Evolutionary conservation across 1,139 yeast species (phyloP), one percentile per base, ranked within the genome.

Genomic region (Zygoascus sp.): DNA sequence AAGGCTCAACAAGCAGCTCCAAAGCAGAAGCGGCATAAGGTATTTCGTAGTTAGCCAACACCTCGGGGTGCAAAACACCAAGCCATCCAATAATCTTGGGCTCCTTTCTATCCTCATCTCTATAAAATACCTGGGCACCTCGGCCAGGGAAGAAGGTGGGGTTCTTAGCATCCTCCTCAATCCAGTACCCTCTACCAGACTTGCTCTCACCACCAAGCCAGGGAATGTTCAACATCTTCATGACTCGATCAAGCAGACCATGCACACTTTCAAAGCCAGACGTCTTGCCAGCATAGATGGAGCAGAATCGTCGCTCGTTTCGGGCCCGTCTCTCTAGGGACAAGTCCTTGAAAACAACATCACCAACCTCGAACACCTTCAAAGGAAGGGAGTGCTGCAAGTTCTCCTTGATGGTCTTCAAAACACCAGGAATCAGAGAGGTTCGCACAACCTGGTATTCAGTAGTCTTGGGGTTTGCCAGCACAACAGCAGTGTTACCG

Each of bases 401-500:
- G 73, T 94, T 94, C 72, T 94, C 98, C 65, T 88, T 83, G 58
- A 94, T 83, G 28, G 98, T 92, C 71, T 94, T 94, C 64, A 94
- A 79, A 53, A 94, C 78, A 58, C 99, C 99, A 44, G 98, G 97
- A 51, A 92, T 73, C 58, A 94, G 76, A 32, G 95, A 80, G 17
- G 98, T 92, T 74, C 98, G 83, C 35, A 94, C 97, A 51, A 94
- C 98, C 73, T 94, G 97, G 69, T 92, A 94, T 71, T 94, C 99
- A 45, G 81, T 70, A 17, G 98, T 92, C 74, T 94, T 94, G 53
- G 99, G 99, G 69, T 94, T 94, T 50, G 86, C 97, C 60, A 94
- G 79, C 60, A 84, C 81, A 48, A 94, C 97, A 34, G 94, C 97
- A 47, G 72, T 72, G 17, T 77, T 77, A 54, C 78, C 78, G 63